Percentiles rank a stretch among this genome's conserved stretches.
phyloP scores from a whole-genome alignment of 1,284 basidiomycete species.

The Salmacisia buchloeana region DNA sequence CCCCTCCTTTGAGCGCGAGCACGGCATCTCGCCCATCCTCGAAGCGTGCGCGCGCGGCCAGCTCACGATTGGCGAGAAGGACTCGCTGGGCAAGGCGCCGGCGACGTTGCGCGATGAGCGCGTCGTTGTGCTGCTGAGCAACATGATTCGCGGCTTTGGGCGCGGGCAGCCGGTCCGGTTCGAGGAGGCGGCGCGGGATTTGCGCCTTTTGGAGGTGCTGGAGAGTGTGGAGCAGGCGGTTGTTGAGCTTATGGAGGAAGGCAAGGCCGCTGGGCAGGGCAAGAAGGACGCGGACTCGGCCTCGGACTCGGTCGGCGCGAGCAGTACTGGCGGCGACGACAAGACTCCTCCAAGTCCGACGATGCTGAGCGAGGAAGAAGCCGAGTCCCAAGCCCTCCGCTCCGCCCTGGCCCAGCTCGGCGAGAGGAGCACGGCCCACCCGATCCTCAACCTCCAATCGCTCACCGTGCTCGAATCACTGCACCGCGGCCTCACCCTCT shows the following conservation, averaged over 20 bases:
- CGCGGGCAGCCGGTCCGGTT: conserved; percentile 51
- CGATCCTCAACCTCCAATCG: conserved; percentile 37
- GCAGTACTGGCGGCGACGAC: too few species aligned
- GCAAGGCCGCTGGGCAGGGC: too few species aligned
- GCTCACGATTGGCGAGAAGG: conserved; percentile 53
- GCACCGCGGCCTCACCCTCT: conserved; percentile 74
- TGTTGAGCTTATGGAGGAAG: conserved; percentile 14
- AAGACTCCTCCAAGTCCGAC: too few species aligned
- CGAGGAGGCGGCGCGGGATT: conserved; percentile 46
- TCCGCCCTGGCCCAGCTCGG: background rate
- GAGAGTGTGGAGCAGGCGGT: conserved; percentile 52
- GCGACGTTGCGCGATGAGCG: conserved; percentile 54
- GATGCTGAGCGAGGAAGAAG: background rate
- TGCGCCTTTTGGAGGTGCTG: conserved; percentile 56
- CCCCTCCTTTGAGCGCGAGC: background rate
- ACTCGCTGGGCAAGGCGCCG: conserved; percentile 55
- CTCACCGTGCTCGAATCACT: conserved; percentile 66
- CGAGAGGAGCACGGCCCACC: conserved; percentile 13
- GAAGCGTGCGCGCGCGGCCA: background rate
- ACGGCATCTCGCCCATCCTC: background rate
- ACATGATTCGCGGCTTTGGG: conserved; percentile 52
- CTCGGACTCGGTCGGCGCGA: too few species aligned
- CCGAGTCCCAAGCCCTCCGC: too few species aligned
- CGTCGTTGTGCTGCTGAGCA: conserved; percentile 50
- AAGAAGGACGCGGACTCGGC: too few species aligned